Percentiles rank a stretch among this genome's conserved stretches.
phyloP scores from a whole-genome alignment of 352 stramenopile genomes.

The Phytophthora hybrid region DNA sequence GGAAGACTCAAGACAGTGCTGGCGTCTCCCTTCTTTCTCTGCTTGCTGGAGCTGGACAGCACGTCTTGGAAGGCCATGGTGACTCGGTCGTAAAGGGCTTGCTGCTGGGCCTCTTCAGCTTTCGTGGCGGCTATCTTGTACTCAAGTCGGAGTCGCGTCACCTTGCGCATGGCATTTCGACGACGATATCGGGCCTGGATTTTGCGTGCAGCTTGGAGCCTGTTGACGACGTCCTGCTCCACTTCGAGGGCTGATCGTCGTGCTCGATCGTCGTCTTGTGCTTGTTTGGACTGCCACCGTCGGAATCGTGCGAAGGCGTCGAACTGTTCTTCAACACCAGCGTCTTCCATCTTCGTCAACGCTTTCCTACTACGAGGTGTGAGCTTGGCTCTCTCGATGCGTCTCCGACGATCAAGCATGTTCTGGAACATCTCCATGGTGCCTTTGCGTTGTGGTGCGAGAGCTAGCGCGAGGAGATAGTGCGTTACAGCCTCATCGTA shows the following conservation, averaged over 20 bases:
- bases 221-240: conserved; percentile 25
- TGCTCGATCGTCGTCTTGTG: conserved; percentile 55
- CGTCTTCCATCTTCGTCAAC: conserved; percentile 33
- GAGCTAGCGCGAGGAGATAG: conserved; percentile 74
- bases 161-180: conserved; percentile 57
- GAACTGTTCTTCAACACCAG: conserved; percentile 54
- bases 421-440: conserved; percentile 81
- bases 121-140: conserved; percentile 57
- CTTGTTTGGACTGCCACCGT: conserved; percentile 71
- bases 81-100: conserved; percentile 59
- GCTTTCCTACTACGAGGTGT: conserved; percentile 34
- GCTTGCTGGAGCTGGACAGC: conserved; percentile 20
- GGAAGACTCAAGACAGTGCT: conserved; percentile 50
- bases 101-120: conserved; percentile 56
- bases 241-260: conserved; percentile 43
- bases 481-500: conserved; percentile 67
- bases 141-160: conserved; percentile 57
- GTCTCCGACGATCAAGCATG: conserved; percentile 67
- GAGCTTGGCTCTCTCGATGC: conserved; percentile 41
- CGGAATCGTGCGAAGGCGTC: conserved; percentile 75
- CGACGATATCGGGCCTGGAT: conserved; percentile 78
- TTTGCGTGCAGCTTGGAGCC: conserved; percentile 51
- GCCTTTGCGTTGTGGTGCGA: conserved; percentile 68
- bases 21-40: conserved; percentile 33
- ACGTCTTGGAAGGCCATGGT: conserved; percentile 52